Percentiles rank a stretch among this genome's conserved stretches.
Conservation (phyloP, 2,329 filamentous ascomycete species). For the Penicillium capsulatum region DNA sequence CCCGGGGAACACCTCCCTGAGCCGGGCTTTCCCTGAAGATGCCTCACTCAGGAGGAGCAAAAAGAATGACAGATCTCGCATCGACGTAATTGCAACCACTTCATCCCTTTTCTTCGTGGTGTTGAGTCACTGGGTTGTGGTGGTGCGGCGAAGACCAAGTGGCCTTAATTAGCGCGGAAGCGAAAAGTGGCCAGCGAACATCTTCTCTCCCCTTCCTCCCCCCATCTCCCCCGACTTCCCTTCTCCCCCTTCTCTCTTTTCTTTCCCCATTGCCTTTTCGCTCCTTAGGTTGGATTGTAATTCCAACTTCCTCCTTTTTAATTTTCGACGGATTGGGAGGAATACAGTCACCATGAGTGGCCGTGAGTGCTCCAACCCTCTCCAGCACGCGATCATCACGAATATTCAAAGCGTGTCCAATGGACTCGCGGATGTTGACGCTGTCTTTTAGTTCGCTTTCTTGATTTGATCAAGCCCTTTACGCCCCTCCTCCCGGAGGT, state of each 20-base stretch:
- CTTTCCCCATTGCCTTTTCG: conserved; percentile 23
- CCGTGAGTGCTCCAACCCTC: conserved; percentile 45
- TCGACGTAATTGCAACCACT: no score
- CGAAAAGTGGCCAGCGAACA: conserved; percentile 38
- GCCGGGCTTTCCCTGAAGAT: no score
- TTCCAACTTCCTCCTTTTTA: conserved; percentile 31
- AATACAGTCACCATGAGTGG: conserved; percentile 54
- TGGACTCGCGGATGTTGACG: conserved; percentile 28
- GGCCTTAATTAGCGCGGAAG: conserved; percentile 39
- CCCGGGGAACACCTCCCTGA: conserved; percentile 13
- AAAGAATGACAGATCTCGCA: no score
- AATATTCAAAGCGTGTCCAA: conserved; percentile 17
- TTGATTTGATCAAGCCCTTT: conserved; percentile 99
- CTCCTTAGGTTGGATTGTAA: conserved; percentile 35
- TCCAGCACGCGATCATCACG: conserved; percentile 30
- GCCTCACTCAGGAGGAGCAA: no score
- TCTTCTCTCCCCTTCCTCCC: conserved; percentile 26
- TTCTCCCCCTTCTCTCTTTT: conserved; percentile 21
- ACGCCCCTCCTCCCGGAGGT: conserved; percentile 99
- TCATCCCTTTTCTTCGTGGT: background rate
- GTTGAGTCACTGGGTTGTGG: conserved; percentile 14
- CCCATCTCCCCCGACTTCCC: conserved; percentile 22
- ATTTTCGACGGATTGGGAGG: conserved; percentile 30
- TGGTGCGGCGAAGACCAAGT: conserved; percentile 34
- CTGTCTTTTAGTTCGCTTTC: conserved; percentile 74